Evolutionary conservation across 805 yeast genomes (phyloP).

Genomic region (Wilhelminamyces savonicus): DNA sequence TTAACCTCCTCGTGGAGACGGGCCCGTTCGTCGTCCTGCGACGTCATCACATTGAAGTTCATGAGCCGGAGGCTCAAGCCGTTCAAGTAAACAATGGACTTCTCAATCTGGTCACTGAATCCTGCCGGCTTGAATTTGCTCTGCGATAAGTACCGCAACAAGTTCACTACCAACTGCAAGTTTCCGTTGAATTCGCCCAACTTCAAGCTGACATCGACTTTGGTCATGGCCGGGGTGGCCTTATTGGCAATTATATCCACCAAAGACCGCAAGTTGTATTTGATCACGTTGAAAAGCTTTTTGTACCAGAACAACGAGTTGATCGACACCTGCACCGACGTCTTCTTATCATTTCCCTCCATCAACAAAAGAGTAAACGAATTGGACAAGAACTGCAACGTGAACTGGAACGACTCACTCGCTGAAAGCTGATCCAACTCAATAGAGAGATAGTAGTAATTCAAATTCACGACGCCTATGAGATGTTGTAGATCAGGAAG

Average conservation of each 20-base stretch:
- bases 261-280: constrained; percentile 20
- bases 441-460: constrained; percentile 32
- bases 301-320: constrained; percentile 26
- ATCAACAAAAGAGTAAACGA: constrained; percentile 30
- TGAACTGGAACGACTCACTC: constrained; percentile 33
- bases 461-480: constrained; percentile 27
- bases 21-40: background rate
- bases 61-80: background rate
- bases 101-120: background rate
- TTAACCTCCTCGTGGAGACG: background rate
- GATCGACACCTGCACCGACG: constrained; percentile 9
- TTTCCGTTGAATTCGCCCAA: constrained; percentile 27
- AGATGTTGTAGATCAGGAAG: constrained; percentile 24
- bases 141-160: background rate
- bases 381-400: constrained; percentile 35
- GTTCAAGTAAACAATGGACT: background rate
- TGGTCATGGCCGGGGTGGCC: constrained; percentile 3
- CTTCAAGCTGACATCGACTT: constrained; percentile 13
- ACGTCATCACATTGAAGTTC: background rate
- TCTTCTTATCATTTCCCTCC: constrained; percentile 4
- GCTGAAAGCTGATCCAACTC: constrained; percentile 36
- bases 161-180: constrained; percentile 26
- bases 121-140: background rate
- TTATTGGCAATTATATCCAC: constrained; percentile 10
- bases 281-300: constrained; percentile 32